phyloP scores from a whole-genome alignment of 176 grass and related monocot species.

The Carex myosuroides region DNA sequence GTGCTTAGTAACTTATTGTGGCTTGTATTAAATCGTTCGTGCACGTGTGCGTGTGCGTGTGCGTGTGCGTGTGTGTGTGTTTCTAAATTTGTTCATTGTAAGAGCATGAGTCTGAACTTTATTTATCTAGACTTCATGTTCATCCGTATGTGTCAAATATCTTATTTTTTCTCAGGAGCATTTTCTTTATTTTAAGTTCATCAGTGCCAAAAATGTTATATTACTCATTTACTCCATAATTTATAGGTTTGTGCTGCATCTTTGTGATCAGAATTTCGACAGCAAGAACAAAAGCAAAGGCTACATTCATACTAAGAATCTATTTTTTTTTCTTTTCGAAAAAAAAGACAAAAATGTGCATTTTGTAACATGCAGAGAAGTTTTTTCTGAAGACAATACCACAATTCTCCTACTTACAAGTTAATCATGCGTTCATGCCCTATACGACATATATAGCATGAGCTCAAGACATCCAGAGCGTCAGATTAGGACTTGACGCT shows the following conservation, averaged over 20 bases:
- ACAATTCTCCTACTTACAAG: not conserved
- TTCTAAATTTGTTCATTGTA: not conserved
- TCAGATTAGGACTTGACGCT: not conserved
- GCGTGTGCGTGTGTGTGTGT: not conserved
- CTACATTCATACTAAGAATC: not conserved
- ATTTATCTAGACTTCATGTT: slow-evolving; percentile 34
- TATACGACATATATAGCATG: not conserved
- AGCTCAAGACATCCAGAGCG: not conserved
- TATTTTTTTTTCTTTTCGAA: not conserved
- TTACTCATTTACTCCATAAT: not conserved
- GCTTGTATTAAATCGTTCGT: not conserved
- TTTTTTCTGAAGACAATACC: not conserved
- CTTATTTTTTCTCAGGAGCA: not conserved
- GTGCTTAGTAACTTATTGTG: not conserved
- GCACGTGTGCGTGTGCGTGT: too few relatives aligned
- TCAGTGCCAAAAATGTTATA: not conserved
- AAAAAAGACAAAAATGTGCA: not conserved
- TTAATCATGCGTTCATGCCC: not conserved
- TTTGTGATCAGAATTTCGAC: not conserved
- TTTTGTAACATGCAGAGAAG: not conserved
- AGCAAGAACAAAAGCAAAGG: not conserved
- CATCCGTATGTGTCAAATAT: not conserved
- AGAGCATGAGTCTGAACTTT: slow-evolving; percentile 24
- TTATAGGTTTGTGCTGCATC: not conserved
- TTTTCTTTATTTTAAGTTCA: not conserved